Evolutionary conservation across 2,329 filamentous ascomycete species (phyloP), one percentile per base, ranked within the genome.

Genomic region (Massarina eburnea): DNA sequence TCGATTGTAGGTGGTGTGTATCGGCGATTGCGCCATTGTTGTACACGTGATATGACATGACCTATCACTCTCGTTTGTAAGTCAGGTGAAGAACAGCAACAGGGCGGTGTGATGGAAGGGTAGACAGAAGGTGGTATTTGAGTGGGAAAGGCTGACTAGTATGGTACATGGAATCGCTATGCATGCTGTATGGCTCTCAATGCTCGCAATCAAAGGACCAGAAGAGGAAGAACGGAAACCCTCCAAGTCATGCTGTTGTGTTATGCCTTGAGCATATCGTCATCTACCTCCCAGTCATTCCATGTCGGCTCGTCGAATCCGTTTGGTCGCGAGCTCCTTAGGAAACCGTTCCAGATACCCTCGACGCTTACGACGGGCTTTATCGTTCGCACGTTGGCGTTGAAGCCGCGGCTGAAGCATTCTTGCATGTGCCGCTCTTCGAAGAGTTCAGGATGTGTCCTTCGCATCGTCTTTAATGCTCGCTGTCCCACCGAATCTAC

Each of bases 401-500:
- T 55, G 52, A 71, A 73, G 1, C 64, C 67, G 33, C 50, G 61
- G 54, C 74, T 74, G 73, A 76, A 80, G 49, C 71, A 73, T 58
- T 80, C 76, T 46, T 79, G 68, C 52, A 78, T 72, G 37, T 74
- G 66, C 6, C 62, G 63, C 20, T 75, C 64, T 21, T 71, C 69
- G 48, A 83, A 82, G n/a, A 85, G 64, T 20, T 80, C 75, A 0
- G 80, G 80, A 56, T 77, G 79, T 7, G 73, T 71, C 30, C 67
- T 61, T 43, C 76, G 73, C 79, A 85, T 77, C 21, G 74, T 75
- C 45, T 73, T 75, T 52, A 86, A 62, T 7, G 81, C 82, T 1
- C 79, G 76, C 36, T 78, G 80, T 0, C 82, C 83, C 29, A 86
- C 83, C 36, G 83, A 80, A 45, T 86, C 83, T 1, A 86, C 83